These are phyloP conservation scores for Pestalotiopsis sp. DNA, from an alignment of 2,329 filamentous ascomycete genomes.

Conservation along the genomic window DNA sequence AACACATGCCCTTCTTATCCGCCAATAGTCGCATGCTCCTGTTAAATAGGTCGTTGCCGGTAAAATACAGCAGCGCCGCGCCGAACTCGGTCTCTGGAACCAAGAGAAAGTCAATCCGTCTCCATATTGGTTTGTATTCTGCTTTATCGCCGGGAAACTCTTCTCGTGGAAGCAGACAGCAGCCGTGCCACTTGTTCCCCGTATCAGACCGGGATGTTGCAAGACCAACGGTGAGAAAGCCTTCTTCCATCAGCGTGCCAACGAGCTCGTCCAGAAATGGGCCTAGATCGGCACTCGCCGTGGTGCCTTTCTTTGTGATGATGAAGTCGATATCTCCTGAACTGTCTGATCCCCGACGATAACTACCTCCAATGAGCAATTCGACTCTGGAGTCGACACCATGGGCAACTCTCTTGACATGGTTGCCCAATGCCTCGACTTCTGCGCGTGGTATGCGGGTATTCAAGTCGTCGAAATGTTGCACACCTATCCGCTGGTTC, in stretches of 20 bases:
- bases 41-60: slow-evolving; percentile 94
- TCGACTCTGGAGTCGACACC: slow-evolving; percentile 64
- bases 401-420: slow-evolving; percentile 61
- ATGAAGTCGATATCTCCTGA: slow-evolving; percentile 86
- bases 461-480: slow-evolving; percentile 78
- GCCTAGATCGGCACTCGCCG: slow-evolving; percentile 54
- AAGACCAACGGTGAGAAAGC: slow-evolving; percentile 71
- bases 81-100: slow-evolving; percentile 80
- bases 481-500: slow-evolving; percentile 74
- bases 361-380: slow-evolving; percentile 79
- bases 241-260: slow-evolving; percentile 53
- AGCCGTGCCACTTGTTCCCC: slow-evolving; percentile 87
- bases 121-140: slow-evolving; percentile 58
- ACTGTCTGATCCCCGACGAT: slow-evolving; percentile 72
- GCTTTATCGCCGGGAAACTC: slow-evolving; percentile 24
- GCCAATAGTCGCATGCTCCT: slow-evolving; percentile 80
- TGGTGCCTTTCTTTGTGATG: slow-evolving; percentile 67
- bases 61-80: slow-evolving; percentile 91
- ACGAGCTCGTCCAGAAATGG: slow-evolving; percentile 66
- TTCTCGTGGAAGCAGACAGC: slow-evolving; percentile 64
- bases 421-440: slow-evolving; percentile 66
- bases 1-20: slow-evolving; percentile 74
- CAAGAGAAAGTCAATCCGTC: slow-evolving; percentile 80
- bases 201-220: slow-evolving; percentile 50
- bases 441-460: slow-evolving; percentile 76